These are phyloP conservation scores for Chaetomium globosum DNA, from an alignment of 2,329 filamentous ascomycete species.

Conservation along the genomic window DNA sequence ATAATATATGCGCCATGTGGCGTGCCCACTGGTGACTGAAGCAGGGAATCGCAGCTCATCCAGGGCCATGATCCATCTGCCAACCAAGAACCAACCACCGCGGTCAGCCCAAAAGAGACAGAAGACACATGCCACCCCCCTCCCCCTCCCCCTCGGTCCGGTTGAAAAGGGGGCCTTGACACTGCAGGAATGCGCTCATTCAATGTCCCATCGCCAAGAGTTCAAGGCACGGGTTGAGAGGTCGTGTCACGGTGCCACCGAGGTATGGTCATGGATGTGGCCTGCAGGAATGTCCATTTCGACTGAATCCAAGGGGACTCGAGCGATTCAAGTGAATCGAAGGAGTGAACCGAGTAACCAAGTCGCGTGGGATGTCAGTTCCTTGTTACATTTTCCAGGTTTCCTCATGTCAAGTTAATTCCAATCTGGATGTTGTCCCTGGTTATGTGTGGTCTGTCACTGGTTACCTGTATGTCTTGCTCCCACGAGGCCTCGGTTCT, in stretches of 20 bases:
- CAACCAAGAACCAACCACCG: background rate
- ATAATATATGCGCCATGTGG: background rate
- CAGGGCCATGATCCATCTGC: too few relatives aligned
- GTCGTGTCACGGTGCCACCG: background rate
- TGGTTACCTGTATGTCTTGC: background rate
- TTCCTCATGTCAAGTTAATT: background rate
- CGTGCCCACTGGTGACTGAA: background rate
- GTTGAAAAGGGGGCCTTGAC: background rate
- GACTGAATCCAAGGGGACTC: too few relatives aligned
- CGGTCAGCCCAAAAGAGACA: background rate
- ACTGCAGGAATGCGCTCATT: conserved; percentile 13
- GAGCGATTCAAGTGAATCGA: background rate
- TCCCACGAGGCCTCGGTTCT: background rate
- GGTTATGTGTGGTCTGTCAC: too few relatives aligned
- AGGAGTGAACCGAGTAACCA: background rate
- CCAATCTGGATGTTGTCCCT: background rate
- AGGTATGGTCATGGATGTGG: background rate
- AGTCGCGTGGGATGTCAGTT: conserved; percentile 6
- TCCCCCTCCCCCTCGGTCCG: too few relatives aligned
- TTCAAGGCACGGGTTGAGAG: conserved; percentile 8
- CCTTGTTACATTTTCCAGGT: background rate
- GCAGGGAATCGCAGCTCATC: background rate
- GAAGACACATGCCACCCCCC: too few relatives aligned
- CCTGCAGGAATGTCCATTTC: background rate
- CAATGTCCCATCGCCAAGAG: conserved; percentile 17